Evolutionary conservation across 2,329 filamentous ascomycete genomes (phyloP), one percentile per base, ranked within the genome.

Genomic region (Colletotrichum cordylinicola): DNA sequence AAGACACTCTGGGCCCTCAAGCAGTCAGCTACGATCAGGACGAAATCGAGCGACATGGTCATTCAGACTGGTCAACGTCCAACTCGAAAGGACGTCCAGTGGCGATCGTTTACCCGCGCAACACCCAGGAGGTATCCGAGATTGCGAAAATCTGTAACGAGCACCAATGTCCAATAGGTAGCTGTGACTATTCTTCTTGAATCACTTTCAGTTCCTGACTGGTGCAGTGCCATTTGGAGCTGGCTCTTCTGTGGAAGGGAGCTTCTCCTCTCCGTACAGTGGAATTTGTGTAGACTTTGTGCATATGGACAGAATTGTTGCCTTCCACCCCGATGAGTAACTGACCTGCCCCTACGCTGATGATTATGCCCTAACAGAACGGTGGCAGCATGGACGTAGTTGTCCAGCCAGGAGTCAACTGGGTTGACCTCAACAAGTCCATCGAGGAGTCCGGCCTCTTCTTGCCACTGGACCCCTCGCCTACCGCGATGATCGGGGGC

Each of bases 221-320:
- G 15, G 7, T 9, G 6, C 35, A 76, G 74, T 94, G 2, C 92
- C 92, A 1, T 96, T 94, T 80, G 94, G 93, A 4, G 95, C 94
- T 7, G 94, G 94, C 15, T 92, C 93, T 0, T 94, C 90, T 78
- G 86, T 95, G 1, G 94, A 95, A 81, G 94, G 91, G 55, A 94
- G 94, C 80, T 94, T 94, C 81, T 91, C 92, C 2, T 91, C 93
- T 6, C 92, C 93, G 0, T 88, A 89, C 78, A 91, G 92, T 1
- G 94, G 93, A 1, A 89, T 95, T 78, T 93, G 92, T 79, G 91
- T 95, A 64, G 93, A 95, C 80, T 92, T 95, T 74, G 87, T 88
- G 0, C 85, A 86, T 76, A 95, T 95, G 94, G 90, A 94, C 80
- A 86, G 89, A 70, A 88, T 95, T 18, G 72, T 95, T 16, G 88